Conservation (phyloP, 139 green algal genomes). For the Deuterostichococcus epilithicus region DNA sequence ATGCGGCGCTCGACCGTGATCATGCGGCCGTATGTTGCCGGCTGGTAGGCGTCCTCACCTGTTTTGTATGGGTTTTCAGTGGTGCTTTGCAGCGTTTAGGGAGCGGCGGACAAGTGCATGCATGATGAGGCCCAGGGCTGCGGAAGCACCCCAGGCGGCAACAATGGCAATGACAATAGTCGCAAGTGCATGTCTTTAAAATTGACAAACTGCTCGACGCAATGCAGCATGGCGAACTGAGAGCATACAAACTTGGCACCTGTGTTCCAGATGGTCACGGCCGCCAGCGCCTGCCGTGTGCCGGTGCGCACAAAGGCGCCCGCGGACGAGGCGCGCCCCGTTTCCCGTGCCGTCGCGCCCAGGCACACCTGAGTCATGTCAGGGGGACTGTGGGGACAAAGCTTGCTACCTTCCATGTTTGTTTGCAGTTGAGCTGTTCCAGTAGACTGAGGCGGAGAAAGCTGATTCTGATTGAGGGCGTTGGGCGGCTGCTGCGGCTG, state of each 20-base stretch:
- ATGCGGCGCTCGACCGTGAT: slow-evolving; percentile 59
- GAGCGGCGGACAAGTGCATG: no score
- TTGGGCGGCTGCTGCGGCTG: no score
- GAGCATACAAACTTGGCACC: no score
- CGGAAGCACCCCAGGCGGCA: not conserved
- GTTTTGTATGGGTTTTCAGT: no score
- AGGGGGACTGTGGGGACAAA: no score
- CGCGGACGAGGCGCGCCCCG: slow-evolving; percentile 35
- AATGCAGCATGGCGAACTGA: no score
- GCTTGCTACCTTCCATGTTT: no score
- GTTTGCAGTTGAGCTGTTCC: no score
- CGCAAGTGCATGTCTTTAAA: not conserved
- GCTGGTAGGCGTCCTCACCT: slow-evolving; percentile 51
- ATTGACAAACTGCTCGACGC: not conserved
- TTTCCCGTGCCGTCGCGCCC: slow-evolving; percentile 51
- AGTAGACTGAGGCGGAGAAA: no score
- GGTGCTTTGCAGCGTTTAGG: no score
- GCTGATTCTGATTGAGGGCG: no score
- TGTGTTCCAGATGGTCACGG: slow-evolving; percentile 65
- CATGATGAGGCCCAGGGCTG: no score
- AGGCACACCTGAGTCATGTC: slow-evolving; percentile 64
- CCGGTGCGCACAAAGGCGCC: slow-evolving; percentile 37
- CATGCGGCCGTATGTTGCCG: slow-evolving; percentile 31
- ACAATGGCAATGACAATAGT: not conserved
- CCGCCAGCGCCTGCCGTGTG: slow-evolving; percentile 10